Base-by-base conservation (phyloP, 352 stramenopile genomes). In the Pythium graminicola region DNA sequence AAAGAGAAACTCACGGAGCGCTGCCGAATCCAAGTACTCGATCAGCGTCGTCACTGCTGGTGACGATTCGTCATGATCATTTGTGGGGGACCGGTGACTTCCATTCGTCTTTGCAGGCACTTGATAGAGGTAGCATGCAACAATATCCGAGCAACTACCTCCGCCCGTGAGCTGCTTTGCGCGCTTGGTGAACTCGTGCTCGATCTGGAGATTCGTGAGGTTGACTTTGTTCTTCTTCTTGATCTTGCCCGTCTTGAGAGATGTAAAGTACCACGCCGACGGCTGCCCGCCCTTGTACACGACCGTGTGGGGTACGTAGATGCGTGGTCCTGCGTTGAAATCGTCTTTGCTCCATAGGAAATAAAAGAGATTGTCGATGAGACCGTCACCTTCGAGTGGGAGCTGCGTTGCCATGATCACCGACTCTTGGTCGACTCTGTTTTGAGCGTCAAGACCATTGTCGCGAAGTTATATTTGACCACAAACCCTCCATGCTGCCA, bases 201-300 rank as follows among this genome's bases (percentile, higher is more conserved):
- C 91, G 50, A 98, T 98, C 50, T 91, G 79, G 3, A 81, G 59
- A 42, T 97, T 95, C 16, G 72, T 95, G 23, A 98, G 60, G 54
- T 97, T 97, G 31, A 74, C 64, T 39, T 95, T 95, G 39, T 88
- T 69, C 60, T 97, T 97, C 47, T 88, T 87, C 73, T 97, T 96
- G 64, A 97, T 86, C 9, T 85, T 84, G 50, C 76, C 78, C 16
- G 67, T 79, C 46, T 75, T 78, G 22, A 77, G 70, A 51, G 73
- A 87, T 6, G 93, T 98, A 38, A 98, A 99, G 65, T 97, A 99
- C 95, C 95, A 99, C 41, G 81, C 76, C 10, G 91, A 65, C 27
- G 94, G 88, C 63, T 98, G 86, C 4, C 79, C 79, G 47, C 90
- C 96, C 31, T 93, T 89, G 70, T 95, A 99, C 23, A 98, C 65